A percentile compares a stretch with the other conserved stretches of the same genome.
phyloP scores from a whole-genome alignment of 441 rosid species.

The Kokia cookei region DNA sequence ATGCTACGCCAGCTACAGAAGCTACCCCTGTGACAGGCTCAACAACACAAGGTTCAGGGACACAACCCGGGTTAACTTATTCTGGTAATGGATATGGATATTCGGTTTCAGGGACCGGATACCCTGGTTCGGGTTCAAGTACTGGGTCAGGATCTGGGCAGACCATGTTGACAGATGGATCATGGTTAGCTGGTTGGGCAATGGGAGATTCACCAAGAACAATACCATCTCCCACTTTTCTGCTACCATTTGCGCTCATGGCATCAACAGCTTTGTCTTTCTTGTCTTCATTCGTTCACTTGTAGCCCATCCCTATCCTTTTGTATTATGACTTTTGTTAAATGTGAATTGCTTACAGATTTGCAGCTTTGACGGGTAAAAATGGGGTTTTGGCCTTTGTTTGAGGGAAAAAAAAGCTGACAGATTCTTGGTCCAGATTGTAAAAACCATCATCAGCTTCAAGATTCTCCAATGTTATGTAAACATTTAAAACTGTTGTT shows the following conservation, averaged over 20 bases:
- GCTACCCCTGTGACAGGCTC: conserved; percentile 15
- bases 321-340: conserved; percentile 1
- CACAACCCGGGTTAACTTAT: conserved; percentile 11
- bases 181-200: conserved; percentile 90
- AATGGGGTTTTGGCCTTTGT: conserved; percentile 15
- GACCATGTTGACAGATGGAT: conserved; percentile 61
- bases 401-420: conserved; percentile 23
- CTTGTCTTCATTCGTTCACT: conserved; percentile 20
- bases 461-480: conserved; percentile 13
- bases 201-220: conserved; percentile 63
- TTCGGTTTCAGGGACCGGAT: conserved; percentile 16
- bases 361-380: conserved; percentile 12
- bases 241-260: conserved; percentile 8
- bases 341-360: conserved; percentile 23
- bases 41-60: conserved; percentile 27
- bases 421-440: conserved; percentile 28
- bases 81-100: conserved; percentile 7
- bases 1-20: conserved; percentile 43
- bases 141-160: conserved; percentile 26
- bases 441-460: conserved; percentile 23
- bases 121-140: conserved; percentile 21
- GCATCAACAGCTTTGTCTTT: conserved; percentile 20
- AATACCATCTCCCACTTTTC: conserved; percentile 12
- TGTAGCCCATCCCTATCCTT: conserved; percentile 21
- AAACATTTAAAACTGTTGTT: neutral